Evolutionary conservation across 2,329 filamentous ascomycete species (phyloP).

Genomic region (Malbranchea zuffiana): DNA sequence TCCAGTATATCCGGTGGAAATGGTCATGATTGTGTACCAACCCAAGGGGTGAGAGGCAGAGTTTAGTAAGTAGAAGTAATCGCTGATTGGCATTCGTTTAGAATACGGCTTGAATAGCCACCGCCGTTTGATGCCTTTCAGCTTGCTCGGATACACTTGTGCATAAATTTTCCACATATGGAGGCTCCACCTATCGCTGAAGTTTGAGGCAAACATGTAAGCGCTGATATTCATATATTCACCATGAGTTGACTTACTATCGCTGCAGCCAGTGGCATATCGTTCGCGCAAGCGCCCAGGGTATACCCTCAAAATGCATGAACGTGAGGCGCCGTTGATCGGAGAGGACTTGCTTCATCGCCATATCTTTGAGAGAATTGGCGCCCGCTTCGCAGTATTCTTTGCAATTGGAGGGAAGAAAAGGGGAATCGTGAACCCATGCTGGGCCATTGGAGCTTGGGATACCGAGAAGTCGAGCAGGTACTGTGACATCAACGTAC

Average conservation of each 20-base stretch:
- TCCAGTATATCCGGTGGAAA: conserved; percentile 23
- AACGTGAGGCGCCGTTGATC: conserved; percentile 30
- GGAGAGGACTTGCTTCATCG: conserved; percentile 23
- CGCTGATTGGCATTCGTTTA: conserved; percentile 23
- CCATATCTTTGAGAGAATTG: conserved; percentile 26
- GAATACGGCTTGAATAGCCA: conserved; percentile 24
- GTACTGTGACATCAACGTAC: conserved; percentile 13
- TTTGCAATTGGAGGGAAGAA: conserved; percentile 22
- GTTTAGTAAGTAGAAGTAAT: conserved; percentile 29
- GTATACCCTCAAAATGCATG: conserved; percentile 28
- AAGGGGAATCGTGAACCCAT: conserved; percentile 33
- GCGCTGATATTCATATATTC: no score
- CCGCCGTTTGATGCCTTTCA: conserved; percentile 20
- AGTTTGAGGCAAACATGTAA: not conserved
- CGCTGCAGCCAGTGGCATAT: conserved; percentile 30
- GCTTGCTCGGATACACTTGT: conserved; percentile 28
- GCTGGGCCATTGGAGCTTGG: conserved; percentile 18
- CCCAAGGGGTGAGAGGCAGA: conserved; percentile 20
- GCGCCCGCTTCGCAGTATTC: conserved; percentile 19
- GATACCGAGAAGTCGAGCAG: conserved; percentile 4
- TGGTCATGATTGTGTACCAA: conserved; percentile 29
- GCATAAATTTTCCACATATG: conserved; percentile 37
- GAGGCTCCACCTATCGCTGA: conserved; percentile 29
- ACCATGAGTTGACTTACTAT: conserved; percentile 25
- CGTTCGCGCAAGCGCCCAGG: conserved; percentile 31